Base-by-base conservation (phyloP, 768 basidiomycete species). In the Boletellus ananiceps region DNA sequence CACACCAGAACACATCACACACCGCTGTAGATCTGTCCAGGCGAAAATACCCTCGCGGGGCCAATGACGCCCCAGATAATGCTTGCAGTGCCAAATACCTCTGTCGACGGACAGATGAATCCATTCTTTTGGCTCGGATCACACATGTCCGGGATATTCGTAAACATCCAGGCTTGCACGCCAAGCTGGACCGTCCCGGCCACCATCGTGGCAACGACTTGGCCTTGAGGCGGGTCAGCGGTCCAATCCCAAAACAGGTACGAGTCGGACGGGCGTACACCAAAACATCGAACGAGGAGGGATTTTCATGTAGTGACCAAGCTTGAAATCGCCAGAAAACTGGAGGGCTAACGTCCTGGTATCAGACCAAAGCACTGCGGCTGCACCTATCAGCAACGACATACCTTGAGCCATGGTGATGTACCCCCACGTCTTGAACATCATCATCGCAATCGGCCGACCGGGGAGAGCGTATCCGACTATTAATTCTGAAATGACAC, bases 1-100 rank as follows among this genome's bases (percentile, higher is more conserved):
- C 5, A 15, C 16, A 46, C n/a, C 3, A 14, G n/a, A 23, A 40
- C 2, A 21, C 33, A 25, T 9, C 2, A 58, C 62, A 41, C 40
- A 69, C 72, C 72, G 50, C 76, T 76, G 65, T 84, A 85, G 15
- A 82, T 69, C 60, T 80, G 77, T 12, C 85, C 86, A 15, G 69
- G 40, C 2, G 80, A 85, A 73, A 87, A 91, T 61, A 82, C 76
- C n/a, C 80, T 74, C 29, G 68, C 71, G 6, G 89, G 89, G 1
- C 89, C 88, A 48, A 93, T 86, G 52, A 88, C 85, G 52, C 90
- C 86, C 83, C 83, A 89, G 54, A 91, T 78, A 53, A 92, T 78
- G 50, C 80, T 82, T 18, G 88, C 88, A 2, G 86, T 87, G 33
- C 85, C 86, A 64, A 91, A 90, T 8, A 88, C 84, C 52, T 82